phyloP scores from a whole-genome alignment of 768 basidiomycete species.

The Erythrobasidium yunnanense region DNA sequence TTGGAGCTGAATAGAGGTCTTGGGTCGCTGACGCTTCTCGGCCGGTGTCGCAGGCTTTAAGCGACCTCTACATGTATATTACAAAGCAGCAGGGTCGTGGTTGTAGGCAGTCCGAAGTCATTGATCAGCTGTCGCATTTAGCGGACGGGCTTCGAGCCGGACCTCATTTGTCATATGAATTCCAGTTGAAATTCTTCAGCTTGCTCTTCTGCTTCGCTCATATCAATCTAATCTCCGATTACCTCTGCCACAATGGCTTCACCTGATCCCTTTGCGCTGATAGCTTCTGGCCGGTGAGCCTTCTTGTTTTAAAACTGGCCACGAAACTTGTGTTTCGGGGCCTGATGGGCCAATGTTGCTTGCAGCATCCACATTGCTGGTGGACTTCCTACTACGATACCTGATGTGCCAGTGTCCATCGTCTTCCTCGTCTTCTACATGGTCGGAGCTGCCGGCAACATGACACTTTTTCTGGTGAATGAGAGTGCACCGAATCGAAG shows the following conservation, averaged over 20 bases:
- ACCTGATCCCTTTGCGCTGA: background rate
- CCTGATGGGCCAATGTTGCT: background rate
- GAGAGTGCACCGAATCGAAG: background rate
- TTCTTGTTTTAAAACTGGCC: no score
- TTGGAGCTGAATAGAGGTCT: background rate
- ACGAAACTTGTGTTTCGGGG: no score
- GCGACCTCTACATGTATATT: constrained; percentile 56
- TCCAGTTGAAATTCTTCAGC: no score
- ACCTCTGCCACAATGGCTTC: no score
- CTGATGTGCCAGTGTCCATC: constrained; percentile 9
- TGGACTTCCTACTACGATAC: constrained; percentile 16
- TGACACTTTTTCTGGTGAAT: constrained; percentile 2
- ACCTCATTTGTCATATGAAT: no score
- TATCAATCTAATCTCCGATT: no score
- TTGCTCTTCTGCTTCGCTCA: no score
- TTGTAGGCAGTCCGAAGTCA: background rate
- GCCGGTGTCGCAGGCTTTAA: constrained; percentile 48
- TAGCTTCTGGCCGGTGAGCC: background rate
- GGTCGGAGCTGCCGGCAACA: constrained; percentile 1
- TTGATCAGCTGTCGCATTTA: no score
- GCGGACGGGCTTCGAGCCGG: no score
- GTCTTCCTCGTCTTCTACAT: constrained; percentile 19
- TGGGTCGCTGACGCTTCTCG: background rate
- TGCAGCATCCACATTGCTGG: constrained; percentile 20
- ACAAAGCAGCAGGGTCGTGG: constrained; percentile 42